Percentiles rank a stretch among this genome's conserved stretches.
These are phyloP conservation scores for Taxillus chinensis DNA, from an alignment of 164 flowering plant species.

Conservation along the genomic window DNA sequence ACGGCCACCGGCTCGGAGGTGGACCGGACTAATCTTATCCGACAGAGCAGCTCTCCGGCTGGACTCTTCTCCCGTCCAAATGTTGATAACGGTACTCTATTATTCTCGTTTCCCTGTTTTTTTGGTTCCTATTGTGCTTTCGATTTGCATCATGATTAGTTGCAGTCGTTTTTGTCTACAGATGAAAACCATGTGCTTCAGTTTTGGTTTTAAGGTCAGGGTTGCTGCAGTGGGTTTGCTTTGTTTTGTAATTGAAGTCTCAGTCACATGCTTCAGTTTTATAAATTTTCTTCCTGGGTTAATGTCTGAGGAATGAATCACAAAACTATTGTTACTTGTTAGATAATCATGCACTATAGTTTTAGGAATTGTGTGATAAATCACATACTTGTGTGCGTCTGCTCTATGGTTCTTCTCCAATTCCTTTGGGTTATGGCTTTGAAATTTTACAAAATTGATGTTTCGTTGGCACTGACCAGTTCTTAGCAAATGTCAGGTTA, in stretches of 20 bases:
- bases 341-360: no score
- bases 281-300: no score
- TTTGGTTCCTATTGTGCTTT: background rate
- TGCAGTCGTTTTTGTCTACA: background rate
- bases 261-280: no score
- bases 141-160: no score
- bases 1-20: conserved; percentile 9
- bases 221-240: no score
- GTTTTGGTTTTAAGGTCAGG: no score
- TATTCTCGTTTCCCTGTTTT: background rate
- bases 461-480: background rate
- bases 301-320: no score
- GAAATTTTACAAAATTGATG: background rate
- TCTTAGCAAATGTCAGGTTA: conserved; percentile 33
- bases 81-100: conserved; percentile 46
- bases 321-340: no score
- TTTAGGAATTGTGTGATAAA: no score
- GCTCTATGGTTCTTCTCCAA: no score
- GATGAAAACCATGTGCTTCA: background rate
- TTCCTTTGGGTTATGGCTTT: background rate
- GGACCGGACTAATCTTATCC: conserved; percentile 41
- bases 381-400: no score
- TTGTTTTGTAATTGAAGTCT: no score
- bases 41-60: conserved; percentile 90
- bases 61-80: conserved; percentile 50